These are phyloP conservation scores for Zygotorulaspora danielsina DNA, from an alignment of 805 yeast genomes.

Conservation along the genomic window DNA sequence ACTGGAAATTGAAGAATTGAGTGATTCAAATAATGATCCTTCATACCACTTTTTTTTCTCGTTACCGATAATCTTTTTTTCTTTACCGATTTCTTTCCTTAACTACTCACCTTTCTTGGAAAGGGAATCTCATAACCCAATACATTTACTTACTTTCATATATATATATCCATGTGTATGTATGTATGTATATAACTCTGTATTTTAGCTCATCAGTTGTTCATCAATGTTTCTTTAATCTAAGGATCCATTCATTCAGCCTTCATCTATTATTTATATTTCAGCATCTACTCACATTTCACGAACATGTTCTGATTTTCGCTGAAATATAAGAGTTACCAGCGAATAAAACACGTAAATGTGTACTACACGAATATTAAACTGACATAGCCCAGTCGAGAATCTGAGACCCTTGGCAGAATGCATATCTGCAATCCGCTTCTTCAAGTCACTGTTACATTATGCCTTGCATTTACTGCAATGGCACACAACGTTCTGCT, in stretches of 20 bases:
- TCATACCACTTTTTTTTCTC: too few relatives aligned
- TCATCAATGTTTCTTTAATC: conserved; percentile 2
- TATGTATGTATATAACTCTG: conserved; percentile 15
- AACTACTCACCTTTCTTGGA: neutral
- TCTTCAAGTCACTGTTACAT: conserved; percentile 8
- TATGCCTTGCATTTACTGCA: conserved; percentile 13
- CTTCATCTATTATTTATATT: too few relatives aligned
- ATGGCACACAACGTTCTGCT: conserved; percentile 76
- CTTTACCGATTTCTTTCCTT: conserved; percentile 1
- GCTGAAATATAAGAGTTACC: too few relatives aligned
- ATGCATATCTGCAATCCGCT: conserved; percentile 1
- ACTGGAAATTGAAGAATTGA: too few relatives aligned
- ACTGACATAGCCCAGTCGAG: neutral
- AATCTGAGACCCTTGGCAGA: neutral
- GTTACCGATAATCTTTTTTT: neutral
- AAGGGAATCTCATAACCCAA: neutral
- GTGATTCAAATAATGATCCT: neutral
- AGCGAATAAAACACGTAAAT: neutral
- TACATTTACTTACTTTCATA: conserved; percentile 1
- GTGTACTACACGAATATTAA: neutral
- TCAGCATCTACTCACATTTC: too few relatives aligned
- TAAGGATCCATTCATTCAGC: too few relatives aligned
- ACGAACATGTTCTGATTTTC: too few relatives aligned
- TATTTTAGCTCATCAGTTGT: conserved; percentile 18
- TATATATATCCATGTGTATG: conserved; percentile 9